Base-by-base conservation (phyloP, 139 green algal species). In the Chlorella sp. region DNA sequence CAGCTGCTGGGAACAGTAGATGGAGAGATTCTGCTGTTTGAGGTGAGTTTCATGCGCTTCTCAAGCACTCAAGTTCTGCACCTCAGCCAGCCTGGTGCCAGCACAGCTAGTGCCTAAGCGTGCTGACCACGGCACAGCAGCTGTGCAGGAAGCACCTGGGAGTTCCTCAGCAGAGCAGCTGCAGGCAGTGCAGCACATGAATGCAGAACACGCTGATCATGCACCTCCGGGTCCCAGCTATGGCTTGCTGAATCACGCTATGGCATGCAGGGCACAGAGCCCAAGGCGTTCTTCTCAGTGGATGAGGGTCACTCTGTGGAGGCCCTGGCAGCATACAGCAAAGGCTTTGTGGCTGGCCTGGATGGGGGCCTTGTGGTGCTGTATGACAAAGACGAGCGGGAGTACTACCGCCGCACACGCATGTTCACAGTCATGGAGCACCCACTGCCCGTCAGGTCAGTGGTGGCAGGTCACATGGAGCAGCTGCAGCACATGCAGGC, bases 11-110 rank as follows among this genome's bases (percentile, higher is more conserved):
- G 89, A 24, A 94, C 86, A 30, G 78, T 81, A 2, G 82, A 78
- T 20, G 92, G 92, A 0, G 91, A 97, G 74, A 29, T 96, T 42
- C 80, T 97, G 61, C 71, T 97, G 31, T 63, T 95, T 29, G 86
- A 89, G 78, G 82, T 87, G 80, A 71, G 78, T 34, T 31, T 24
- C 17, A 10, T 10, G 55, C 55, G 26, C 14, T 55, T 10, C 42
- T n/a, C n/a, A n/a, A n/a, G n/a, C n/a, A n/a, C n/a, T n/a, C n/a
- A n/a, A n/a, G n/a, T n/a, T n/a, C n/a, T n/a, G n/a, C 10, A 55
- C n/a, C n/a, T n/a, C n/a, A n/a, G n/a, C n/a, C n/a, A n/a, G n/a
- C n/a, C n/a, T n/a, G n/a, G n/a, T n/a, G n/a, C n/a, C n/a, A n/a
- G n/a, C n/a, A n/a, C n/a, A n/a, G n/a, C n/a, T n/a, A n/a, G n/a